Base-by-base conservation (phyloP, 2,329 filamentous ascomycete species). In the Atkinsonella texensis region DNA sequence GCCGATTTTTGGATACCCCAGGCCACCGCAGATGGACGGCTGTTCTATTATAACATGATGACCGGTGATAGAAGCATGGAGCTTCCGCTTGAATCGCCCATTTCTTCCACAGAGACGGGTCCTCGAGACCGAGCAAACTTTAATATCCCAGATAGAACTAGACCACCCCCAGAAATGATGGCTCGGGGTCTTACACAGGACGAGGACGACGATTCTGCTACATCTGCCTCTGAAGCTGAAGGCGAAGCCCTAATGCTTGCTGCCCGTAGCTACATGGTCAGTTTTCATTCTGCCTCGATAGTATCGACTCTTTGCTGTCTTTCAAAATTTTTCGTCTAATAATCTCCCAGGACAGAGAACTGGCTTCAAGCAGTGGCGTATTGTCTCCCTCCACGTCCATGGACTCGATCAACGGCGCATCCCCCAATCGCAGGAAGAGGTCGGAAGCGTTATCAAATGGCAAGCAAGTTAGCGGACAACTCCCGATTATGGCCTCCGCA, bases 1-100 rank as follows among this genome's bases (percentile, higher is more conserved):
- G 89, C 91, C 45, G 91, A 94, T 58, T 98, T 95, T 65, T 98
- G 93, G 93, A 95, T 98, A 59, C 93, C 93, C 17, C 93, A 98
- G 71, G 93, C 90, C 13, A 98, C 93, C 0, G 81, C 88, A 1
- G 90, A 97, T 65, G 93, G 93, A 50, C 80, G 90, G 52, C 71
- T 98, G 23, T 98, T 94, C 69, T 98, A 97, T 71, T 97, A 95
- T 76, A 98, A 98, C 68, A 97, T 91, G 56, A 83, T 96, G 72
- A 98, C 93, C 0, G 90, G 91, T 51, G 89, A 94, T 62, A 94
- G 87, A 63, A 94, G 87, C 56, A 93, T 90, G 81, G 93, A 98
- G 65, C 73, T 98, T 54, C 93, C 93, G 1, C 76, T 98, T 28
- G 93, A 98, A 66, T 91, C 91, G 15, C 90, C 93, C 1, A 83